These are phyloP conservation scores for Oxyria digyna DNA, from an alignment of 148 eudicot genomes.

Conservation along the genomic window DNA sequence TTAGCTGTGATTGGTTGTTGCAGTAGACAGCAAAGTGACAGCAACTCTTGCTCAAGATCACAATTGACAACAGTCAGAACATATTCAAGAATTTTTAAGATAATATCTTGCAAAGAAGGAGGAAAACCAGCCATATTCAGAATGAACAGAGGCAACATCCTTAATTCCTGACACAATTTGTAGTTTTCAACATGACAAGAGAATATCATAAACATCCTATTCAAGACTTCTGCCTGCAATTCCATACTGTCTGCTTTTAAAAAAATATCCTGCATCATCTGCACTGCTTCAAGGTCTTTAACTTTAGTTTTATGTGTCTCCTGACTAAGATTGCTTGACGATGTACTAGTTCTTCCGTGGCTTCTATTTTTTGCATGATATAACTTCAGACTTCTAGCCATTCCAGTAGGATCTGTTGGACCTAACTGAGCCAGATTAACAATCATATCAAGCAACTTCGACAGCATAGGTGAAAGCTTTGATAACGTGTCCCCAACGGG, in stretches of 20 bases:
- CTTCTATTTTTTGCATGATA: no score
- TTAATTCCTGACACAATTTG: constrained; percentile 78
- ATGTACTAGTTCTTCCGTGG: constrained; percentile 53
- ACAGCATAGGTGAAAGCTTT: constrained; percentile 69
- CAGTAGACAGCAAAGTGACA: constrained; percentile 89
- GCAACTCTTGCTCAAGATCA: constrained; percentile 93
- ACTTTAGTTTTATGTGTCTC: constrained; percentile 67
- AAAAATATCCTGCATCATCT: constrained; percentile 92
- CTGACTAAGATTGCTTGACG: constrained; percentile 49
- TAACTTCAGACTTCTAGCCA: constrained; percentile 30
- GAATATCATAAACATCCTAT: constrained; percentile 92
- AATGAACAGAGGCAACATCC: constrained; percentile 91
- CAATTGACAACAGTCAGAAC: constrained; percentile 98
- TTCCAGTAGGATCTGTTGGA: constrained; percentile 35
- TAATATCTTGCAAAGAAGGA: constrained; percentile 67
- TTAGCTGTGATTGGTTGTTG: constrained; percentile 78
- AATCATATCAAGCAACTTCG: constrained; percentile 88
- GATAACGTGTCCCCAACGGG: constrained; percentile 27
- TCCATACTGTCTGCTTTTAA: constrained; percentile 76
- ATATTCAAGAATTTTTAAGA: constrained; percentile 94
- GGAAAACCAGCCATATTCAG: constrained; percentile 95
- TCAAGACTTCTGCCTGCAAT: constrained; percentile 89
- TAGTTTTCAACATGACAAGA: constrained; percentile 95
- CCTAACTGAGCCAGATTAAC: constrained; percentile 81
- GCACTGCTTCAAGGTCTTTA: constrained; percentile 93